A percentile compares a stretch with the other conserved stretches of the same genome.
phyloP scores from a whole-genome alignment of 2,329 filamentous ascomycete genomes.

The Sordariomycetes sp. region DNA sequence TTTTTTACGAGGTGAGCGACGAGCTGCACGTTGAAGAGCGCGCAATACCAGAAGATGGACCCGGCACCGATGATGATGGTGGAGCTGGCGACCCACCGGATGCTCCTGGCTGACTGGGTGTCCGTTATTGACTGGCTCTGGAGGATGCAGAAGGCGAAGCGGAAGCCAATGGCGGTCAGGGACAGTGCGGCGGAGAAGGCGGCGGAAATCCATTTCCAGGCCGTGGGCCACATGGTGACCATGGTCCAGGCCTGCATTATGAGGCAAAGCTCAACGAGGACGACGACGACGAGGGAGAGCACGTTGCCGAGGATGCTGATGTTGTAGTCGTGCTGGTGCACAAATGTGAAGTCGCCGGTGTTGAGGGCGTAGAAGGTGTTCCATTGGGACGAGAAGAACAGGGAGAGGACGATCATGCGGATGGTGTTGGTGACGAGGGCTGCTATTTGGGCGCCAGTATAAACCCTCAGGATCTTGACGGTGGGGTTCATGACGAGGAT shows the following conservation, averaged over 20 bases:
- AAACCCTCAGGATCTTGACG: conserved; percentile 47
- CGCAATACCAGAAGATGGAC: conserved; percentile 38
- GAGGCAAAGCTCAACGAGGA: conserved; percentile 31
- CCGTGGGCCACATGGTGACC: conserved; percentile 30
- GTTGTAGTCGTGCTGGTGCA: conserved; percentile 24
- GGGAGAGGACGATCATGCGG: conserved; percentile 40
- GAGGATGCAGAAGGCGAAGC: conserved; percentile 11
- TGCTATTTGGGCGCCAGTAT: conserved; percentile 52
- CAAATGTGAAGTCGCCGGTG: conserved; percentile 34
- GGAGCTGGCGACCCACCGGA: conserved; percentile 21
- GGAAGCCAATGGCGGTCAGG: conserved; percentile 14
- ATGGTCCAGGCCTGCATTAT: conserved; percentile 39
- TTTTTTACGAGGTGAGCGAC: conserved; percentile 31
- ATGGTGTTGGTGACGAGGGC: conserved; percentile 47
- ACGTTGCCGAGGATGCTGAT: conserved; percentile 24
- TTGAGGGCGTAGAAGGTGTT: conserved; percentile 48
- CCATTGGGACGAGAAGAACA: conserved; percentile 49
- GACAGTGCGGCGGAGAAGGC: conserved; percentile 13
- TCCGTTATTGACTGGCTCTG: conserved; percentile 11
- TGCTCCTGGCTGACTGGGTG: neutral
- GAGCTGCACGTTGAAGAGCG: conserved; percentile 39
- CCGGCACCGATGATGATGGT: conserved; percentile 24
- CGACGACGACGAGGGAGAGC: conserved; percentile 27
- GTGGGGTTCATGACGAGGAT: conserved; percentile 53
- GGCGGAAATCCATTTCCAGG: conserved; percentile 16